These are phyloP conservation scores for Fusarium nanum DNA, from an alignment of 2,329 filamentous ascomycete genomes.

Conservation along the genomic window DNA sequence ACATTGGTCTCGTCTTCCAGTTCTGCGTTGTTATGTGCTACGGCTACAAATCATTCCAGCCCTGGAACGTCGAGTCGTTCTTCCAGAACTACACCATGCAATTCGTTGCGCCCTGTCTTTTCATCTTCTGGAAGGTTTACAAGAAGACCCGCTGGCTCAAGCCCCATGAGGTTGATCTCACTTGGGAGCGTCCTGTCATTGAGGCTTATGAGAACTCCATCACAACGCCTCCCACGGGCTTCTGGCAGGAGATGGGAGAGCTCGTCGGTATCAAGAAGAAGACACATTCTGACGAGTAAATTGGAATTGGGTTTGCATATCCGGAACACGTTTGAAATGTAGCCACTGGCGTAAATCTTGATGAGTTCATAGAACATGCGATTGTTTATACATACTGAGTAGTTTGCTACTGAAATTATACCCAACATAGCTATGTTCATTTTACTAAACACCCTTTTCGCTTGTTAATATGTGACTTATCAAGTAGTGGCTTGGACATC, in stretches of 20 bases:
- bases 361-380: conserved; percentile 27
- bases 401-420: conserved; percentile 41
- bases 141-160: conserved; percentile 67
- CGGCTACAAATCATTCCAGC: conserved; percentile 65
- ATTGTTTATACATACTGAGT: conserved; percentile 18
- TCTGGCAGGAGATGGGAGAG: conserved; percentile 65
- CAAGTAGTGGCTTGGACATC: not conserved
- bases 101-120: conserved; percentile 64
- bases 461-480: not conserved
- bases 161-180: conserved; percentile 67
- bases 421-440: conserved; percentile 37
- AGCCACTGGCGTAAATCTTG: conserved; percentile 18
- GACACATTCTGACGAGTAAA: conserved; percentile 11
- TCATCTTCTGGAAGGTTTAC: conserved; percentile 71
- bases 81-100: conserved; percentile 69
- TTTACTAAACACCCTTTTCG: not conserved
- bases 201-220: conserved; percentile 68
- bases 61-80: conserved; percentile 62
- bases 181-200: conserved; percentile 70
- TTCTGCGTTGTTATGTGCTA: conserved; percentile 61
- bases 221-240: conserved; percentile 60
- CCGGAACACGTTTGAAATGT: conserved; percentile 6
- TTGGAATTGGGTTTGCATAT: not conserved
- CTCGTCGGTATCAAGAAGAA: conserved; percentile 35
- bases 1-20: conserved; percentile 58